A percentile compares a stretch with the other conserved stretches of the same genome.
Conservation (phyloP, 768 basidiomycete genomes). For the Rhodotorula babjevae region DNA sequence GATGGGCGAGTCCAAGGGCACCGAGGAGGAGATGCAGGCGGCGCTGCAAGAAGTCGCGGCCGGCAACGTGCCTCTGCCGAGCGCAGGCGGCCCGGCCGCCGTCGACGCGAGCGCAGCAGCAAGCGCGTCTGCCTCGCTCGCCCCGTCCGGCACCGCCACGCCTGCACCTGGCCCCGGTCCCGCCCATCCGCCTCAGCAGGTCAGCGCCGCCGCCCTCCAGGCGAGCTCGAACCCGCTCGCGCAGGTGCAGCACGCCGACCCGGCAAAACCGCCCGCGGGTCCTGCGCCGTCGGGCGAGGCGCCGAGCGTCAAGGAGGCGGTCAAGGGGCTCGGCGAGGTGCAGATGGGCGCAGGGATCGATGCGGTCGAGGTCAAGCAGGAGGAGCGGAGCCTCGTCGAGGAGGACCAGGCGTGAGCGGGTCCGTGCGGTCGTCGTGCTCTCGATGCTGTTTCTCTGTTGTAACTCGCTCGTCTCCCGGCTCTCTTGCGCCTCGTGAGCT, state of each 20-base stretch:
- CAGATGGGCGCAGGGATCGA: neutral
- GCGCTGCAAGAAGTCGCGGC: constrained; percentile 23
- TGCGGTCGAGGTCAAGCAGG: constrained; percentile 1
- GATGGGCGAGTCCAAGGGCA: constrained; percentile 16
- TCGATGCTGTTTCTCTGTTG: neutral
- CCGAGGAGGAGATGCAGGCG: constrained; percentile 33
- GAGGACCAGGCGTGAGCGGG: constrained; percentile 6
- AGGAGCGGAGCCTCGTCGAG: neutral
- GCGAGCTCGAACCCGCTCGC: neutral
- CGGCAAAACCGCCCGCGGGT: constrained; percentile 1
- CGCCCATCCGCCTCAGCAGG: neutral
- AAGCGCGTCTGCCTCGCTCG: neutral
- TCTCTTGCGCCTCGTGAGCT: neutral
- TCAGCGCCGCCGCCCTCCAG: neutral
- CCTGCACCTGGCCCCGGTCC: neutral
- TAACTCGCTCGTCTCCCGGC: neutral
- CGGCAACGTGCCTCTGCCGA: constrained; percentile 10
- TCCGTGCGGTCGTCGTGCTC: neutral
- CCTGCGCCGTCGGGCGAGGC: neutral
- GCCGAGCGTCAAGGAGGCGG: constrained; percentile 4
- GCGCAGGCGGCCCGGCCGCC: neutral
- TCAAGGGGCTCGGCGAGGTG: constrained; percentile 10
- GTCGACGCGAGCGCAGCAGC: neutral
- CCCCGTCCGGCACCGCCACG: neutral
- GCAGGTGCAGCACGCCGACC: neutral